phyloP scores from a whole-genome alignment of 306 rosid species.

The Potentilla sterilis region DNA sequence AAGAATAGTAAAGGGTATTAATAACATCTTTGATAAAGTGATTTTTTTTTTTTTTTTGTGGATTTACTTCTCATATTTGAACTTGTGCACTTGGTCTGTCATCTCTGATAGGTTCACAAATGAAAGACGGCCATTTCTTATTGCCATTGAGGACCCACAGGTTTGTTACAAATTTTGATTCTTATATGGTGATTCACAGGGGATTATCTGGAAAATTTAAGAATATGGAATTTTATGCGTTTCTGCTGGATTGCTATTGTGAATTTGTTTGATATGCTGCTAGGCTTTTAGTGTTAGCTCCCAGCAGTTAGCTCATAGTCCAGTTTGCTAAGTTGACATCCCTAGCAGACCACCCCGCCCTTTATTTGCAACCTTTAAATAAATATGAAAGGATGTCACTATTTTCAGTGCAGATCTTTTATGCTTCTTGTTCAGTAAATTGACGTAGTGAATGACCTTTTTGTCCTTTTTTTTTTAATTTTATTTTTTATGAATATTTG shows the following conservation, averaged over 20 bases:
- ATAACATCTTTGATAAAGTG: conserved; percentile 12
- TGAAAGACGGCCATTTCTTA: conserved; percentile 55
- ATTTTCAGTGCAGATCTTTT: background rate
- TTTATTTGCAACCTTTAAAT: background rate
- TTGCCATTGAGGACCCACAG: conserved; percentile 99
- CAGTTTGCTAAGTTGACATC: background rate
- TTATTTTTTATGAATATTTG: conserved; percentile 21
- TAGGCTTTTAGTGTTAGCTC: background rate
- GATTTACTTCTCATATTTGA: background rate
- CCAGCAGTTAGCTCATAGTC: background rate
- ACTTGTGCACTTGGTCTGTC: conserved; percentile 13
- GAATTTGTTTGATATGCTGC: background rate
- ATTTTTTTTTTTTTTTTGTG: background rate
- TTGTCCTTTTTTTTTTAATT: too few relatives aligned
- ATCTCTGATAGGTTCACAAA: conserved; percentile 49
- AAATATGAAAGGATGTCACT: background rate
- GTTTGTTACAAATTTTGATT: conserved; percentile 36
- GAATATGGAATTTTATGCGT: background rate
- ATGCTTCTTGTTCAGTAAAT: background rate
- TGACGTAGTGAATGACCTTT: too few relatives aligned
- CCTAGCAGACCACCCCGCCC: too few relatives aligned
- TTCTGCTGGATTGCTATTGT: background rate
- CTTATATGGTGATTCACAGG: background rate
- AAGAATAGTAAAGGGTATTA: conserved; percentile 72
- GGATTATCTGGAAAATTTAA: background rate